Evolutionary conservation across 192 early-diverging fungal genomes (phyloP), one percentile per base, ranked within the genome.

Genomic region (Coemansia sp.): DNA sequence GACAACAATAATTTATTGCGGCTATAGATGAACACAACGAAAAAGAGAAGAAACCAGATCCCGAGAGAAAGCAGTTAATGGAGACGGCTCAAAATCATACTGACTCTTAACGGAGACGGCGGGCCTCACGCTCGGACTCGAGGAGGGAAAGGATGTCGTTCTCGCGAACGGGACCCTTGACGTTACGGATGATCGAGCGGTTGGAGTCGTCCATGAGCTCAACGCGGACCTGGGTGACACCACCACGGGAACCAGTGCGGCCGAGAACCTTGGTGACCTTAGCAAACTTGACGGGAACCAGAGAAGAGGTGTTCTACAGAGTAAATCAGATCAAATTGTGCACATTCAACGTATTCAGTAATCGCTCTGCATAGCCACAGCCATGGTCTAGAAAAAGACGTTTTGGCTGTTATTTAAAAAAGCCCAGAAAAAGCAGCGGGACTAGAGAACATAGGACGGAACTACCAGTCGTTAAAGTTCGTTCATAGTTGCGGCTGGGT

Each of bases 121-220:
- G 88, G 64, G 96, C 96, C 78, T 98, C 96, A 85, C 96, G 94
- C 81, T 99, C 96, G 52, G 94, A 94, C 80, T 99, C 96, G 76
- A 97, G 85, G 50, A 98, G 87, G 78, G 91, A 90, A 66, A 97
- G 80, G 63, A 97, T 87, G 74, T 94, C 93, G 82, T 89, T 87
- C 75, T 95, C 94, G 62, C 94, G 90, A 58, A 99, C 96, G 63
- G 96, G 96, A 51, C 96, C 96, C 87, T 95, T 96, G 65, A 99
- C 96, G 83, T 99, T 99, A 78, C 96, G 93, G 81, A 99, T 95
- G 81, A 99, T 96, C 76, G 90, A 88, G 53, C 96, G 96, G 81
- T 79, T 82, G 54, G 83, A 66, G 72, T 99, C 94, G 79, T 97
- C 94, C 79, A 97, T 86, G 80, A 99, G 93, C 79, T 97, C 96